Percentiles rank a stretch among this genome's conserved stretches.
Evolutionary conservation across 2,329 filamentous ascomycete genomes (phyloP).

Genomic region (Aphanoascus verrucosus): DNA sequence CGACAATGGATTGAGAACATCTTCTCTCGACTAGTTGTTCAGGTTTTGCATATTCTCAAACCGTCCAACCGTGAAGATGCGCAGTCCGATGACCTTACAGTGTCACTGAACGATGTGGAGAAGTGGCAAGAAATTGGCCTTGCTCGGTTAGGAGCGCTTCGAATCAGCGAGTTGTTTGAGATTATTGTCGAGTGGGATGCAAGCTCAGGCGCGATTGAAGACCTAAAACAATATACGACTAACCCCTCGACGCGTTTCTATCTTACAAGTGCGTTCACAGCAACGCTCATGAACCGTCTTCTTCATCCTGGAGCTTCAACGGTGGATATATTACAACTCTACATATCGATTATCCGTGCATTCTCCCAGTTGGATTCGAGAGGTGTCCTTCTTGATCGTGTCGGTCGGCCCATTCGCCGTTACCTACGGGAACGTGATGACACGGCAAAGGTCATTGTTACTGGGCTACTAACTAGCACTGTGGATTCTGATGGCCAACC

Average conservation of each 20-base stretch:
- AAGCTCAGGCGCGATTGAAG: slow-evolving; percentile 49
- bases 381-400: slow-evolving; percentile 55
- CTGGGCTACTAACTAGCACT: slow-evolving; percentile 50
- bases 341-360: slow-evolving; percentile 55
- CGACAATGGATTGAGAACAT: slow-evolving; percentile 46
- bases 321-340: slow-evolving; percentile 55
- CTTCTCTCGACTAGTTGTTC: slow-evolving; percentile 43
- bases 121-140: slow-evolving; percentile 48
- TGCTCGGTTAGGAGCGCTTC: slow-evolving; percentile 44
- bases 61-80: slow-evolving; percentile 16
- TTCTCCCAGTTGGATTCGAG: slow-evolving; percentile 55
- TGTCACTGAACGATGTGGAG: slow-evolving; percentile 36
- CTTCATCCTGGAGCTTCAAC: slow-evolving; percentile 56
- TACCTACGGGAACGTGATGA: slow-evolving; percentile 56
- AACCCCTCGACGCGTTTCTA: slow-evolving; percentile 45
- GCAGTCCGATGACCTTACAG: slow-evolving; percentile 21
- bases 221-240: slow-evolving; percentile 48
- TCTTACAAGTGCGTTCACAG: slow-evolving; percentile 45
- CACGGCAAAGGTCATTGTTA: slow-evolving; percentile 54
- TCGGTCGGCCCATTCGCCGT: slow-evolving; percentile 52
- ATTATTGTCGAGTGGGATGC: slow-evolving; percentile 52
- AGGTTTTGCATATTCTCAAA: slow-evolving; percentile 37
- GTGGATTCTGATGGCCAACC: slow-evolving; percentile 29
- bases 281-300: slow-evolving; percentile 44
- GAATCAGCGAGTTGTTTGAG: slow-evolving; percentile 50